phyloP scores from a whole-genome alignment of 768 basidiomycete genomes.

The Lepiota brunneoincarnata region DNA sequence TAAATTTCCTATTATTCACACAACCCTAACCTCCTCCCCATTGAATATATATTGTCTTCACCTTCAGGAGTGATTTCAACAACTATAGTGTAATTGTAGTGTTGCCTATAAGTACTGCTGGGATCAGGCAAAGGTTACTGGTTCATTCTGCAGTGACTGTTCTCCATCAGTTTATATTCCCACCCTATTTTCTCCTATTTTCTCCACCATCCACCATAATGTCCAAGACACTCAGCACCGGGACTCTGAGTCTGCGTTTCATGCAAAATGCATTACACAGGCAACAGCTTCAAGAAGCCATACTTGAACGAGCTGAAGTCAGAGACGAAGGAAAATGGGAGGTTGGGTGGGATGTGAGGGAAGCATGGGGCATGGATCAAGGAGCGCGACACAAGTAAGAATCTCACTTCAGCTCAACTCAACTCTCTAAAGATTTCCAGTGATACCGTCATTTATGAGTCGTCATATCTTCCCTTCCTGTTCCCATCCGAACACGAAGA shows the following conservation, averaged over 20 bases:
- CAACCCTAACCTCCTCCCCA: too few relatives aligned
- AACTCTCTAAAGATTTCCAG: neutral
- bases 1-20: too few relatives aligned
- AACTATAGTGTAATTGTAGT: too few relatives aligned
- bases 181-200: neutral
- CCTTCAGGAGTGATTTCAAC: too few relatives aligned
- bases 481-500: constrained; percentile 12
- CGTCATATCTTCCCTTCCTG: constrained; percentile 17
- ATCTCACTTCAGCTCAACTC: neutral
- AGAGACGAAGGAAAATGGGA: constrained; percentile 19
- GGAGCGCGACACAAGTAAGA: neutral
- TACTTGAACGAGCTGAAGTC: constrained; percentile 13
- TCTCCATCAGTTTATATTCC: neutral
- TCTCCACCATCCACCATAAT: neutral
- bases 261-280: constrained; percentile 17
- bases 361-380: constrained; percentile 15
- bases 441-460: constrained; percentile 12
- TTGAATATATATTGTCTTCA: too few relatives aligned
- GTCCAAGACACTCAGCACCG: constrained; percentile 15
- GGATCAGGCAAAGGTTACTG: constrained; percentile 17
- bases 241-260: constrained; percentile 16
- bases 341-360: constrained; percentile 14
- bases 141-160: constrained; percentile 15
- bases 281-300: constrained; percentile 12
- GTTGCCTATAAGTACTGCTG: too few relatives aligned